Conservation (phyloP, 495 filamentous ascomycete genomes). For the Aspergillus asperescens region DNA sequence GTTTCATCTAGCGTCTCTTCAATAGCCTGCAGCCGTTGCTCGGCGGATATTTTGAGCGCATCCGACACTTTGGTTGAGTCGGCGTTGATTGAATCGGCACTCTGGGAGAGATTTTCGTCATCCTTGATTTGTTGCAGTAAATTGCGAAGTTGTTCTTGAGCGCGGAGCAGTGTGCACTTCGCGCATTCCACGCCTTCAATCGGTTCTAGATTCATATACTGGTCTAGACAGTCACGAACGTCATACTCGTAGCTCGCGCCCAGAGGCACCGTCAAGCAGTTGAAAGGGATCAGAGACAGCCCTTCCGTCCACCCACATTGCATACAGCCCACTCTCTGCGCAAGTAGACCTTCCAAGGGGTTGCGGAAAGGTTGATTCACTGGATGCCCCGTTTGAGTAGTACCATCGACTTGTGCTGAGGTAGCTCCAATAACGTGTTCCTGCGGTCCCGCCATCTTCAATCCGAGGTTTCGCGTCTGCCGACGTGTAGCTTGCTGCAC, state of each 20-base stretch:
- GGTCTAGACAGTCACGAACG: constrained; percentile 71
- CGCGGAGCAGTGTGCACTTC: constrained; percentile 75
- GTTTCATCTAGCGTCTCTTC: constrained; percentile 68
- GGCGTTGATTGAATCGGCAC: constrained; percentile 22
- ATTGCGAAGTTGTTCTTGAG: constrained; percentile 42
- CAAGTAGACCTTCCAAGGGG: constrained; percentile 82
- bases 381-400: background rate
- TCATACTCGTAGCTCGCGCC: constrained; percentile 52
- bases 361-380: constrained; percentile 38
- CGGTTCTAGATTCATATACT: constrained; percentile 75
- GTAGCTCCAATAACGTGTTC: constrained; percentile 36
- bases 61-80: constrained; percentile 23
- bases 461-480: constrained; percentile 36
- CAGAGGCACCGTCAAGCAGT: constrained; percentile 82
- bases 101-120: constrained; percentile 20
- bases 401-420: background rate
- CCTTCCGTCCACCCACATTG: constrained; percentile 82
- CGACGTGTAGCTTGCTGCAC: constrained; percentile 46
- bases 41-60: constrained; percentile 32
- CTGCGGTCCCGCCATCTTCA: constrained; percentile 37
- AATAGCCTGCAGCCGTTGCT: constrained; percentile 55
- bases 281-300: constrained; percentile 84
- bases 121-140: constrained; percentile 36
- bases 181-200: constrained; percentile 87
- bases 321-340: constrained; percentile 85